Evolutionary conservation across 2,329 filamentous ascomycete species (phyloP), one percentile per base, ranked within the genome.

Genomic region (Xylaria sp.): DNA sequence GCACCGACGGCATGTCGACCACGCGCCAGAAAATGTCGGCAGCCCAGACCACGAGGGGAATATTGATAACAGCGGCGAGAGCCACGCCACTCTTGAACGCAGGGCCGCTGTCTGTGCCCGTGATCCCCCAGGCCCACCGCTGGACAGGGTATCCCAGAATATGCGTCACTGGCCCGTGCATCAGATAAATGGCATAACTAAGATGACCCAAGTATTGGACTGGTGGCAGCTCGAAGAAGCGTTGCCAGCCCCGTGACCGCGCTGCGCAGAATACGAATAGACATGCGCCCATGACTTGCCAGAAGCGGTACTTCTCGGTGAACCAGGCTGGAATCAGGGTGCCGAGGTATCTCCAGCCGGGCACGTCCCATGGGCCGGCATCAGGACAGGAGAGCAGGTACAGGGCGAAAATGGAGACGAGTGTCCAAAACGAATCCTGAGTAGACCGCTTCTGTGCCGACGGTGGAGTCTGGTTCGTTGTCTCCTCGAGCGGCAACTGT

Each of bases 161-260:
- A 71, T 87, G 85, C 73, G 85, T 81, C 2, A 84, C 81, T 3
- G 85, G 84, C 0, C 86, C 86, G 73, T 90, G 87, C 79, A 89
- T 84, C 15, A 90, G 81, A 74, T 90, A 90, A 29, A 90, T 74
- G 56, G 86, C 83, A 73, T 87, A 90, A 59, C 85, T 88, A 70
- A 89, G 84, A 73, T 84, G 84, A 65, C 87, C 87, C 5, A 89
- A 78, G 75, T 89, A 89, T 73, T 88, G 86, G 2, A 87, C 79
- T 17, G 81, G 71, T 1, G 77, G 72, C 1, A 79, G 78, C 72
- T 84, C 84, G 76, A 89, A 87, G 63, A 87, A 77, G 20, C 78
- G 76, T 72, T 85, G 84, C 79, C 85, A 84, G 3, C 73, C 76
- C 2, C 77, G 74, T 4, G 82, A 83, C 61, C 83, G 81, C 27